Evolutionary conservation across 1,284 basidiomycete species (phyloP).

Genomic region (Sphaerobolus stellatus): DNA sequence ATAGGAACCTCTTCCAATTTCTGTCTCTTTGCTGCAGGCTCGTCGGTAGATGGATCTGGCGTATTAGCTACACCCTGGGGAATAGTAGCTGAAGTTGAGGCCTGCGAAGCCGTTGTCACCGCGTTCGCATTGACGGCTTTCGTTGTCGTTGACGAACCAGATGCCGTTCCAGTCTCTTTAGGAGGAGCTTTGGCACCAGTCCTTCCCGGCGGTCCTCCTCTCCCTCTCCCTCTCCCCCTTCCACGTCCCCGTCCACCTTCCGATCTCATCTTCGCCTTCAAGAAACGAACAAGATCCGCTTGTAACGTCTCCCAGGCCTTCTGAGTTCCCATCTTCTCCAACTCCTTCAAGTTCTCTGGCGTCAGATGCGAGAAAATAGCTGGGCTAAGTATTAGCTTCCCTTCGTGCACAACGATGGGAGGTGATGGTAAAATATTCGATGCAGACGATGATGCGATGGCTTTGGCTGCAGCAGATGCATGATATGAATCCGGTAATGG

Average conservation of each 20-base stretch:
- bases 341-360: constrained; percentile 67
- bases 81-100: not conserved
- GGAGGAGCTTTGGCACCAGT: constrained; percentile 29
- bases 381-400: constrained; percentile 81
- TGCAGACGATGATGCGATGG: constrained; percentile 28
- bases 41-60: not conserved
- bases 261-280: constrained; percentile 72
- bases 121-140: not conserved
- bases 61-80: not conserved
- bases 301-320: constrained; percentile 82
- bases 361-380: constrained; percentile 80
- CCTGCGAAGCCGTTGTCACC: not conserved
- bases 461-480: constrained; percentile 29
- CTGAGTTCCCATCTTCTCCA: constrained; percentile 80
- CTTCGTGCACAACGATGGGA: constrained; percentile 82
- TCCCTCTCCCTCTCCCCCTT: constrained; percentile 35
- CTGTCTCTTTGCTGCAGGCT: constrained; percentile 1
- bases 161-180: constrained; percentile 16
- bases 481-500: constrained; percentile 49
- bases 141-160: not conserved
- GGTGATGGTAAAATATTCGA: constrained; percentile 49
- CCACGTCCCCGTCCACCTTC: constrained; percentile 30
- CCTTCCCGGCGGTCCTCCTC: constrained; percentile 37
- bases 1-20: not conserved
- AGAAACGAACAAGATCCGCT: constrained; percentile 78